Conservation (phyloP, 2,329 filamentous ascomycete genomes). For the Scedosporium boydii region DNA sequence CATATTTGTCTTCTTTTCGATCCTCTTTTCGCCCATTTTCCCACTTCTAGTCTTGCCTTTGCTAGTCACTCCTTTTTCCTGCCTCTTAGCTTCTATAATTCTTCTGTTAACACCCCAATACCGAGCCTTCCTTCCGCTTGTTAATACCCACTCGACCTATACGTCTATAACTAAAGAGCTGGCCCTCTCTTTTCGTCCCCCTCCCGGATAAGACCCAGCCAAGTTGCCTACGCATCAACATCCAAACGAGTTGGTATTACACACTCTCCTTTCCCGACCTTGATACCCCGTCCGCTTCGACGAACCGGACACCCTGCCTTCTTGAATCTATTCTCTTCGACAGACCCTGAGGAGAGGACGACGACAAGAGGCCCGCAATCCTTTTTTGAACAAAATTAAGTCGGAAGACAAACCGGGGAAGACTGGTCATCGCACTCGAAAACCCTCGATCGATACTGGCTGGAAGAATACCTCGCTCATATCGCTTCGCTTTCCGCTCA, state of each 20-base stretch:
- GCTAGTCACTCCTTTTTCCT: constrained; percentile 40
- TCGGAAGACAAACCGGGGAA: constrained; percentile 3
- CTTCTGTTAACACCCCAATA: constrained; percentile 27
- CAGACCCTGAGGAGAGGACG: neutral
- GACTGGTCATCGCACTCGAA: neutral
- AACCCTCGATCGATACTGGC: constrained; percentile 3
- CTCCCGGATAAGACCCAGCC: constrained; percentile 20
- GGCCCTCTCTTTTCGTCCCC: constrained; percentile 40
- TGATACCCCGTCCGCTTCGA: constrained; percentile 5
- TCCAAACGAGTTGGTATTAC: constrained; percentile 26
- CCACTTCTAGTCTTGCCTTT: constrained; percentile 10
- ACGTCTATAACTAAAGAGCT: constrained; percentile 38
- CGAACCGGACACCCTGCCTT: constrained; percentile 2
- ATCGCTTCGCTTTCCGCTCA: constrained; percentile 2
- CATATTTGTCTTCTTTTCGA: constrained; percentile 27
- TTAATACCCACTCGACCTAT: constrained; percentile 29
- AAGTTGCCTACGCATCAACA: constrained; percentile 24
- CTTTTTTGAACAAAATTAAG: neutral
- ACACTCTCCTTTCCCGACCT: constrained; percentile 9
- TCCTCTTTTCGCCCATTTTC: constrained; percentile 22
- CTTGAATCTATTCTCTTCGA: constrained; percentile 4
- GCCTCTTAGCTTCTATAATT: constrained; percentile 18
- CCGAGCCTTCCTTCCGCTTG: constrained; percentile 6
- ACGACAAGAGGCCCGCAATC: neutral
- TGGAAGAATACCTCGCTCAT: constrained; percentile 15